Conservation (phyloP, 2,329 filamentous ascomycete genomes). For the Podosphaera xanthii region DNA sequence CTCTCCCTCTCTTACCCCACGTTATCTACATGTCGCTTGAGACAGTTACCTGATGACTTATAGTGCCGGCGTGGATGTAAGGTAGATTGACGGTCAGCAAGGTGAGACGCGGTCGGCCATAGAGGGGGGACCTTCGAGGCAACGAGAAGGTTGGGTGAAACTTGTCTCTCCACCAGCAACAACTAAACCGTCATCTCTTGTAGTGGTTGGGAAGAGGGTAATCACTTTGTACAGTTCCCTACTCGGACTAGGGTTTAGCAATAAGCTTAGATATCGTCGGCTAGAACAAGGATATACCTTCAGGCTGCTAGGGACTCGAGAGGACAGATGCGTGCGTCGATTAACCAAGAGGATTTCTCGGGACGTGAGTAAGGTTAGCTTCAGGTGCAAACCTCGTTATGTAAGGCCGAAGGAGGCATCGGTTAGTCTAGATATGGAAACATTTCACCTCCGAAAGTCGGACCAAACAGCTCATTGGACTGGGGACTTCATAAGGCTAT, state of each 20-base stretch:
- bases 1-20: too few relatives aligned
- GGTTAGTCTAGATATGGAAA: too few relatives aligned
- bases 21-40: too few relatives aligned
- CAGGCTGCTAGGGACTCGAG: not conserved
- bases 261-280: not conserved
- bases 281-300: not conserved
- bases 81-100: not conserved
- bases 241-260: not conserved
- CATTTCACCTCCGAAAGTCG: too few relatives aligned
- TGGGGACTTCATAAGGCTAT: too few relatives aligned
- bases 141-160: not conserved
- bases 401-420: not conserved
- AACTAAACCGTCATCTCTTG: not conserved
- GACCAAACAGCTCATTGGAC: too few relatives aligned
- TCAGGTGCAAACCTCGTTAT: not conserved
- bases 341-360: not conserved
- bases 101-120: not conserved
- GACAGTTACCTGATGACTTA: not conserved
- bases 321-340: not conserved
- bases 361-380: not conserved
- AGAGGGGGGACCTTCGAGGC: not conserved
- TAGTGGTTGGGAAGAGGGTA: not conserved
- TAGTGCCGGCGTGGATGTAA: not conserved
- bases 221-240: not conserved
- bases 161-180: not conserved